Evolutionary conservation across 179 eudicot species (phyloP).

Genomic region (Nepenthes alata): DNA sequence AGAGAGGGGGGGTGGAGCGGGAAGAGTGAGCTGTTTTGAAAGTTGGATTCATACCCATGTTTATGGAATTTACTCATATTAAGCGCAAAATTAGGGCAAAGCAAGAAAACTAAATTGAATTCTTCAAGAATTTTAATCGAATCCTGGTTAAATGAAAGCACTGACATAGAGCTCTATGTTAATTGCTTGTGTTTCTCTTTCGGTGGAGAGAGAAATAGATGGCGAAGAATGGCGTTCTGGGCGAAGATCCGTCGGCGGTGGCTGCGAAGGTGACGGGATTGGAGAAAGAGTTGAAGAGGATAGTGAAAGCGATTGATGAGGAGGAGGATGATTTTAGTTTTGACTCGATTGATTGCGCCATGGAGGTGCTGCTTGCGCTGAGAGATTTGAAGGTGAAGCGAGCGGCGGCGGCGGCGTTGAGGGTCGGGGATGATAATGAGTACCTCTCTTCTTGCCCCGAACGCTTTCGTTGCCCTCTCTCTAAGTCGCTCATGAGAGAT

Average conservation of each 20-base stretch:
- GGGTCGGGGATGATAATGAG: not conserved
- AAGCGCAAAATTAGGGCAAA: too few relatives aligned
- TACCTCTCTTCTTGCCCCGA: constrained; percentile 28
- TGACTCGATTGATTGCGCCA: constrained; percentile 54
- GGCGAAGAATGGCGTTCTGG: constrained; percentile 37
- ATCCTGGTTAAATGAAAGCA: too few relatives aligned
- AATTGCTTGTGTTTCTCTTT: not conserved
- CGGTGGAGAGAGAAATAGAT: constrained; percentile 8
- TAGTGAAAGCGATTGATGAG: constrained; percentile 32
- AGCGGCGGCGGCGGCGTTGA: not conserved
- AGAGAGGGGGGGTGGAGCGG: too few relatives aligned
- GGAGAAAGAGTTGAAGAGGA: constrained; percentile 33
- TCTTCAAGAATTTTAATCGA: too few relatives aligned
- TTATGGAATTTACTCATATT: too few relatives aligned
- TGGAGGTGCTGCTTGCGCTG: constrained; percentile 30
- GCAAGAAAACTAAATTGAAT: too few relatives aligned
- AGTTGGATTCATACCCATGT: too few relatives aligned
- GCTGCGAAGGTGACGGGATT: constrained; percentile 30
- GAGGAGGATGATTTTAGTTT: constrained; percentile 15
- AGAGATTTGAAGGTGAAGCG: constrained; percentile 29
- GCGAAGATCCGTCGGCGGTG: constrained; percentile 25
- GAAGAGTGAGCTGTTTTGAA: too few relatives aligned
- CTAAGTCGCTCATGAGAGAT: constrained; percentile 64
- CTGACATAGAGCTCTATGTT: not conserved
- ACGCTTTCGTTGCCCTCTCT: constrained; percentile 71